phyloP scores from a whole-genome alignment of 495 filamentous ascomycete genomes.

The Symbiotaphrina buchneri region DNA sequence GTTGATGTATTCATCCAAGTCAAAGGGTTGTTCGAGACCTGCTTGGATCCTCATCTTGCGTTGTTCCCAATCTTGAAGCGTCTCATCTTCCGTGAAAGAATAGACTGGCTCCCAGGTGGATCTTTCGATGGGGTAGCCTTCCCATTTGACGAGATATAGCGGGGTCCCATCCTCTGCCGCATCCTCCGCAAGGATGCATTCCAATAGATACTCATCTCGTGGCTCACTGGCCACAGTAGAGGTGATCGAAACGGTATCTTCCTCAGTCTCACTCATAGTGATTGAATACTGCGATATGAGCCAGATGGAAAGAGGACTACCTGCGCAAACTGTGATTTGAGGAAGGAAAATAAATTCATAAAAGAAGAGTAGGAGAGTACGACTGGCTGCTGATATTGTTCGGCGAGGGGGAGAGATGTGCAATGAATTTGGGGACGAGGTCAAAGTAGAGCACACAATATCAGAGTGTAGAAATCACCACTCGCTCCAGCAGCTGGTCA shows the following conservation, averaged over 20 bases:
- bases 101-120: slow-evolving; percentile 42
- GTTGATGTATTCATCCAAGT: slow-evolving; percentile 22
- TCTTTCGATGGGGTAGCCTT: slow-evolving; percentile 29
- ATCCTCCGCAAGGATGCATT: slow-evolving; percentile 25
- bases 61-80: slow-evolving; percentile 28
- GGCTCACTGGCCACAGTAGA: slow-evolving; percentile 26
- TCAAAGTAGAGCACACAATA: no score
- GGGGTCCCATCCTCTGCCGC: slow-evolving; percentile 12
- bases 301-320: no score
- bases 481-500: no score
- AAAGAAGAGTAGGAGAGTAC: no score
- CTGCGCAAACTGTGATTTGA: slow-evolving; percentile 2
- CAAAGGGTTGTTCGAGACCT: slow-evolving; percentile 20
- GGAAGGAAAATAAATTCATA: not conserved
- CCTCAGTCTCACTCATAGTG: slow-evolving; percentile 18
- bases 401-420: no score
- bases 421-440: no score
- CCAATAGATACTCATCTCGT: slow-evolving; percentile 19
- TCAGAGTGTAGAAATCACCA: no score
- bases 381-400: no score
- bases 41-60: slow-evolving; percentile 19
- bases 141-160: slow-evolving; percentile 45
- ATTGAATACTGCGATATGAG: no score
- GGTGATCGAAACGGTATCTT: slow-evolving; percentile 36
- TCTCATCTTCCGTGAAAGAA: slow-evolving; percentile 22